Base-by-base conservation (phyloP, 2,329 filamentous ascomycete species). In the Sporothrix luriei region DNA sequence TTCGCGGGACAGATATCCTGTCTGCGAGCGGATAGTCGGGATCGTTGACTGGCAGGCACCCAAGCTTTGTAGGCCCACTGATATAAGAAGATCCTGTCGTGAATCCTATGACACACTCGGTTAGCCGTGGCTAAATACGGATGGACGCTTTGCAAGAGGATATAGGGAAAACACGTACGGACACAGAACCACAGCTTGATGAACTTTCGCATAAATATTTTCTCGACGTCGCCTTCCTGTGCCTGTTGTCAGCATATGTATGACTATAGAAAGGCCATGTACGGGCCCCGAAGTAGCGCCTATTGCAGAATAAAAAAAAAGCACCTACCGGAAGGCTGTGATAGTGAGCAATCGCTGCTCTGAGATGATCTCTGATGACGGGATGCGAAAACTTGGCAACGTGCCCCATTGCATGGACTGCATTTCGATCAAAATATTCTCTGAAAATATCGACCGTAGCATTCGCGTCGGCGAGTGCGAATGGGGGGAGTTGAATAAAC, bases 111-210 rank as follows among this genome's bases (percentile, higher is more conserved):
- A 13, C 52, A 16, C 48, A 21, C 3, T 7, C 29, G 7, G 52
- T 65, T 19, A 64, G 57, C 2, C 0, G 6, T 3, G 26, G 5
- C 7, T 57, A n/a, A 43, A 21, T 62, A 16, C 19, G 7, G 43
- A n/a, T 43, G 21, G 19, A 46, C 21, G 21, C 10, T 9, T 13
- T 54, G 21, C n/a, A 51, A 51, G 21, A 24, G 49, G 6, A 13
- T 10, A 26, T 24, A 54, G 10, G 6, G n/a, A 54, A 26, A 29
- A 1, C 7, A 78, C 83, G 74, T 73, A 85, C 84, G 78, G 13
- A 80, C 80, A 3, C 80, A 81, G 72, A 84, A 82, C 81, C 82
- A 84, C 0, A 85, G 73, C 6, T 75, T 74, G 26, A 85, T 81
- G 3, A 83, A 76, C 11, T 79, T 78, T 0, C 71, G 69, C n/a